Base-by-base conservation (phyloP, 169 alveolate species). In the Plasmodium billcollinsi region DNA sequence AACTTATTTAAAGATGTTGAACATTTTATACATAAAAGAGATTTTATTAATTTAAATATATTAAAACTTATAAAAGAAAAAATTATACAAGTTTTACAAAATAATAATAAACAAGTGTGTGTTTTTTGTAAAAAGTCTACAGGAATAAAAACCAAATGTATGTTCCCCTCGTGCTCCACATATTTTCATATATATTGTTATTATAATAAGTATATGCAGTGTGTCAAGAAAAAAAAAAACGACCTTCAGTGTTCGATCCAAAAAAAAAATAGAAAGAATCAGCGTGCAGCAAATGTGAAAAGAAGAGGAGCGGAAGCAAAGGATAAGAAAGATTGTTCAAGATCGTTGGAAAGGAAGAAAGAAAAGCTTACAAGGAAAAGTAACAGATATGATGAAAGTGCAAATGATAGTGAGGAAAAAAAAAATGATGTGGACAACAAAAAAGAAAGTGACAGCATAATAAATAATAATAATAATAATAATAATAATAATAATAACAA, bases 111-210 rank as follows among this genome's bases (percentile, higher is more conserved):
- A 1, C 65, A 65, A 43, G 18, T 47, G 9, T 76, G 89, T 26
- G 7, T 29, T 14, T 76, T 76, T 14, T 76, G 89, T 65, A 76
- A 76, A 11, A 26, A 18, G 18, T 11, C 3, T 0, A 43, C 39
- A 0, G 89, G 89, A 15, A 76, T 76, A 15, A 76, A 76, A 50
- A 76, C 76, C 2, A 76, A 76, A 50, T 76, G 89, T 39, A 76
- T 76, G 89, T 76, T 33, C 8, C 89, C 89, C 2, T 76, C 89
- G 9, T 76, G 89, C 26, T 59, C 5, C 26, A 43, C 74, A 2
- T 76, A 76, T 50, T 76, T 76, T 20, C 89, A 76, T 39, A 63
- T 76, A n/a, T 65, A 67, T 65, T 76, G 89, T 26, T 76, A 76
- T 56, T 76, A 47, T 50, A 70, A 76, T 11, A n/a, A 20, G 8